These are phyloP conservation scores for Yamagishiella unicocca DNA, from an alignment of 139 green algal genomes.

Conservation along the genomic window DNA sequence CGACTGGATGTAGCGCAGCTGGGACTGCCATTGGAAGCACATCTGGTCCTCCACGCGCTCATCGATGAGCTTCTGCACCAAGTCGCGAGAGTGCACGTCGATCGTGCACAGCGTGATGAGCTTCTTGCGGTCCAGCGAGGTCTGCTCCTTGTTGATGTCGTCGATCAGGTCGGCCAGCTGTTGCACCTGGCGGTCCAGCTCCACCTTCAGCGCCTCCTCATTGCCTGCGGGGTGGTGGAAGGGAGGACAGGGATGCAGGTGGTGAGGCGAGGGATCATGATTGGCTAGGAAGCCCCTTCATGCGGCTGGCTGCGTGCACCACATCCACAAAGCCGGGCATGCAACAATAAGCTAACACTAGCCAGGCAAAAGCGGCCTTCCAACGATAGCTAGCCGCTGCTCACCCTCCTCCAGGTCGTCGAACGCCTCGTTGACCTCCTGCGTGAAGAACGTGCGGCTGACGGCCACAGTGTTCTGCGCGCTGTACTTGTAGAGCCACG, in stretches of 20 bases:
- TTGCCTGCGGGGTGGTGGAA: conserved; percentile 78
- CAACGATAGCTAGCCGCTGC: conserved; percentile 73
- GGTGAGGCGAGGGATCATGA: too few species aligned
- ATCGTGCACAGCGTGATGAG: conserved; percentile 91
- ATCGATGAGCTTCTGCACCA: conserved; percentile 71
- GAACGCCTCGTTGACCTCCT: conserved; percentile 89
- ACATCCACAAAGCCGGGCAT: too few species aligned
- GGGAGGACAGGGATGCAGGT: background rate
- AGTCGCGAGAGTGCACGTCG: conserved; percentile 86
- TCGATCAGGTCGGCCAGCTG: conserved; percentile 90
- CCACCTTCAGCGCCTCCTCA: conserved; percentile 90
- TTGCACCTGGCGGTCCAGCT: conserved; percentile 73
- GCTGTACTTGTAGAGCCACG: conserved; percentile 91
- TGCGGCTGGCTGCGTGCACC: too few species aligned
- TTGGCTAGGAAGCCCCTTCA: too few species aligned
- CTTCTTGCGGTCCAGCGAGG: conserved; percentile 78
- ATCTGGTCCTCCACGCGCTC: conserved; percentile 62
- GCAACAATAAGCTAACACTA: too few species aligned
- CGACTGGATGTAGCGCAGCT: conserved; percentile 87
- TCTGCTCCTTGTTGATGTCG: conserved; percentile 75
- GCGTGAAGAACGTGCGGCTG: conserved; percentile 92
- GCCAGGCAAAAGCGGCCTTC: conserved; percentile 89
- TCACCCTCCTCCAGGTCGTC: conserved; percentile 71
- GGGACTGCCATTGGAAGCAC: conserved; percentile 85
- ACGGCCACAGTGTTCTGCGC: conserved; percentile 92